Evolutionary conservation across 2,329 filamentous ascomycete genomes (phyloP).

Genomic region (Westerdykella aurantiaca): DNA sequence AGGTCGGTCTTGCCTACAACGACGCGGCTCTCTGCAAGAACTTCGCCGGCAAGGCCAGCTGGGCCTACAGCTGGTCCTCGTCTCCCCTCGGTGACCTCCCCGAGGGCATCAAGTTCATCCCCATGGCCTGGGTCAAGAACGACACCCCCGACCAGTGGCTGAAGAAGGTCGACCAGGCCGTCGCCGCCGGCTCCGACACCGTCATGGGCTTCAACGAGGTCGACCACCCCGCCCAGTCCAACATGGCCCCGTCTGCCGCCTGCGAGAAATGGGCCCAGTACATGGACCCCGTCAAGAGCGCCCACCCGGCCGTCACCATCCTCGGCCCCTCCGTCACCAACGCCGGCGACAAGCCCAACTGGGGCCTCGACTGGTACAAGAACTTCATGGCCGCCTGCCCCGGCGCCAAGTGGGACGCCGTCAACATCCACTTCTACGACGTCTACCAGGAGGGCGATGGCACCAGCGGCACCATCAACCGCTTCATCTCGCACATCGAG

Average conservation of each 20-base stretch:
- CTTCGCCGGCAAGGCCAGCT: constrained; percentile 51
- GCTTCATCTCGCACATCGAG: constrained; percentile 38
- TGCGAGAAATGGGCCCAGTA: constrained; percentile 28
- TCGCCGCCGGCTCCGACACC: constrained; percentile 26
- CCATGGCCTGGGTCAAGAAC: constrained; percentile 41
- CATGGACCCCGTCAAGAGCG: constrained; percentile 26
- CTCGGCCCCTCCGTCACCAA: constrained; percentile 33
- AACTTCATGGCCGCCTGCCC: constrained; percentile 30
- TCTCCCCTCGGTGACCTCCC: constrained; percentile 34
- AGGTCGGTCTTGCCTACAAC: constrained; percentile 68
- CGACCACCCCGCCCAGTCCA: constrained; percentile 29
- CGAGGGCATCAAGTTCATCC: constrained; percentile 53
- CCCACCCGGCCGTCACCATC: constrained; percentile 28
- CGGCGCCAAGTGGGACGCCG: constrained; percentile 31
- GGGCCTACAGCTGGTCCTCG: constrained; percentile 65
- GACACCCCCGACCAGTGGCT: constrained; percentile 23
- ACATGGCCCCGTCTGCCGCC: constrained; percentile 27
- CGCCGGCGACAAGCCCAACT: constrained; percentile 8
- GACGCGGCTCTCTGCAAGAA: constrained; percentile 47
- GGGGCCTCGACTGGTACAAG: constrained; percentile 30
- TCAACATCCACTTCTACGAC: constrained; percentile 39
- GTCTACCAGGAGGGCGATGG: constrained; percentile 19
- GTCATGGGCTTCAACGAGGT: constrained; percentile 40
- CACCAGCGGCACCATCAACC: constrained; percentile 13
- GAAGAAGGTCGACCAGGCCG: constrained; percentile 38